Evolutionary conservation across 2,329 filamentous ascomycete species (phyloP), one percentile per base, ranked within the genome.

Genomic region (Trichoderma semiorbis): DNA sequence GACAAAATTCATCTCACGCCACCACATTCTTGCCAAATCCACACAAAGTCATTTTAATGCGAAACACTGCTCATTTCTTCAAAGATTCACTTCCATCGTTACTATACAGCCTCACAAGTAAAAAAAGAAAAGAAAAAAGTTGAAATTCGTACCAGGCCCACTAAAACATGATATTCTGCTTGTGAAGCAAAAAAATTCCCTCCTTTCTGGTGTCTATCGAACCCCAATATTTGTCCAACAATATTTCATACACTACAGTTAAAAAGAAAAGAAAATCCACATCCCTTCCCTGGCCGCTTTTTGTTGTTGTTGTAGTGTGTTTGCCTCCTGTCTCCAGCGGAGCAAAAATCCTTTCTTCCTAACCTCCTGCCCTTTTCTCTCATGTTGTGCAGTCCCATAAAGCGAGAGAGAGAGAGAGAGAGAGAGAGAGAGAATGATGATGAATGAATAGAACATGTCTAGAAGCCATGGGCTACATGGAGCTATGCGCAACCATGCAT

Each of bases 231-330:
- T 36, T 72, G 47, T 65, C 57, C 65, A 69, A 65, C 65, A 26
- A 21, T 69, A 69, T 60, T 72, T 58, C 70, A 68, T 68, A 68
- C 70, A 72, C 70, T 69, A 55, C 34, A 69, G 8, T 21, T 10
- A 32, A 32, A 18, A 32, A 28, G 3, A 28, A 21, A 34, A 21
- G 55, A 62, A 53, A n/a, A 57, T 32, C 39, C 66, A 34, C 34
- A 34, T 26, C 65, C 65, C 55, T 26, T 47, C 55, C 66, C 14
- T 61, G 6, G 66, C 55, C 36, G 34, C 66, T 26, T 50, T 69
- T 30, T 24, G 14, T 65, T 47, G 47, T 66, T 4, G 11, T 26
- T 21, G 64, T 57, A 32, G 36, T 58, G 21, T 28, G 21, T 39
- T 32, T 53, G 32, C 64, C 32, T 65, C 21, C 57, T 16, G 18